Conservation (phyloP, 2,329 filamentous ascomycete genomes). For the Hypoxylon sp. region DNA sequence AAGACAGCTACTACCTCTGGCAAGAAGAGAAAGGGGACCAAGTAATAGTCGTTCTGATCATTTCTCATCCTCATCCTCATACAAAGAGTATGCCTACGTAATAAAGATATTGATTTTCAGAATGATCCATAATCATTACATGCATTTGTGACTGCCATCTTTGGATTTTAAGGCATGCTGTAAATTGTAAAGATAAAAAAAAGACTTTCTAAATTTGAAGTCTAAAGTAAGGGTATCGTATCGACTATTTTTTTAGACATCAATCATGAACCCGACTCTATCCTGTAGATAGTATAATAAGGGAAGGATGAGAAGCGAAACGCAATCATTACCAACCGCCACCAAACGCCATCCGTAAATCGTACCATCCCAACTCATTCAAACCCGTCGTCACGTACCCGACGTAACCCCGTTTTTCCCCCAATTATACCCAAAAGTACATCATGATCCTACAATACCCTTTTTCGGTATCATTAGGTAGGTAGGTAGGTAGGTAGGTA, state of each 20-base stretch:
- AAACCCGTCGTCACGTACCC: not conserved
- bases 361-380: slow-evolving; percentile 6
- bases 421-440: too few relatives aligned
- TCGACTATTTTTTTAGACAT: slow-evolving; percentile 20
- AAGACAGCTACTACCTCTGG: slow-evolving; percentile 24
- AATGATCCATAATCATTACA: slow-evolving; percentile 29
- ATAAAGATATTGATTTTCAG: slow-evolving; percentile 37
- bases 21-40: slow-evolving; percentile 45
- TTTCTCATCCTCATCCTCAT: slow-evolving; percentile 6
- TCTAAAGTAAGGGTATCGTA: slow-evolving; percentile 30
- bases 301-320: slow-evolving; percentile 24
- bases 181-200: slow-evolving; percentile 1
- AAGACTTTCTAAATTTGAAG: slow-evolving; percentile 14
- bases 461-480: not conserved
- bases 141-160: too few relatives aligned
- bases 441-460: too few relatives aligned
- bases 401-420: slow-evolving; percentile 1
- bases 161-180: slow-evolving; percentile 3
- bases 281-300: not conserved
- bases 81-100: slow-evolving; percentile 31
- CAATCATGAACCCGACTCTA: slow-evolving; percentile 26
- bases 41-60: slow-evolving; percentile 15
- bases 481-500: too few relatives aligned
- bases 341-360: slow-evolving; percentile 16
- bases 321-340: slow-evolving; percentile 4